phyloP scores from a whole-genome alignment of 148 eudicot genomes.

The Spergularia marina region DNA sequence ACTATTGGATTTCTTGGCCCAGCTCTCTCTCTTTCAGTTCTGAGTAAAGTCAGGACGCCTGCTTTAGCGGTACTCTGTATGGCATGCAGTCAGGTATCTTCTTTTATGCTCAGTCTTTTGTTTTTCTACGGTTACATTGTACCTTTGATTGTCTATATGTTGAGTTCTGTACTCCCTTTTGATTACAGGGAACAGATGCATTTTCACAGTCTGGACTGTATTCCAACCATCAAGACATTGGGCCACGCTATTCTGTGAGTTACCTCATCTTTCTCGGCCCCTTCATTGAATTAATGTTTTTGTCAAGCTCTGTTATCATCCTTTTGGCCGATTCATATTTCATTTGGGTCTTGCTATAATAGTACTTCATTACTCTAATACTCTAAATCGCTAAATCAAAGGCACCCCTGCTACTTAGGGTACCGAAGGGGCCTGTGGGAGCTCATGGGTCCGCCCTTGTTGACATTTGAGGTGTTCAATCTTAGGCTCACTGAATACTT shows the following conservation, averaged over 20 bases:
- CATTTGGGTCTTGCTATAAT: background rate
- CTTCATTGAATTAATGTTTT: background rate
- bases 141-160: too few species aligned
- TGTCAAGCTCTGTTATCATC: background rate
- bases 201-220: conserved; percentile 96
- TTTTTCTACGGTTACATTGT: background rate
- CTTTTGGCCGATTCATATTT: background rate
- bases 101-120: background rate
- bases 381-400: too few species aligned
- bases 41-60: conserved; percentile 79
- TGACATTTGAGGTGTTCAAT: background rate
- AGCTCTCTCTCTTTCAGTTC: conserved; percentile 83
- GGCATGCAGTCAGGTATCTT: conserved; percentile 94
- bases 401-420: background rate
- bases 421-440: background rate
- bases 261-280: conserved; percentile 20
- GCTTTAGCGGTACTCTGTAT: conserved; percentile 89
- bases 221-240: conserved; percentile 98
- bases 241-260: conserved; percentile 93
- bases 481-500: background rate
- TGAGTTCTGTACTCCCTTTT: background rate
- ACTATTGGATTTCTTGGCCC: conserved; percentile 95
- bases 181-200: conserved; percentile 82
- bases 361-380: too few species aligned
- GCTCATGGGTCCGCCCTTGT: conserved; percentile 10